phyloP scores from a whole-genome alignment of 805 yeast genomes.

The Wickerhamiella lipophila region DNA sequence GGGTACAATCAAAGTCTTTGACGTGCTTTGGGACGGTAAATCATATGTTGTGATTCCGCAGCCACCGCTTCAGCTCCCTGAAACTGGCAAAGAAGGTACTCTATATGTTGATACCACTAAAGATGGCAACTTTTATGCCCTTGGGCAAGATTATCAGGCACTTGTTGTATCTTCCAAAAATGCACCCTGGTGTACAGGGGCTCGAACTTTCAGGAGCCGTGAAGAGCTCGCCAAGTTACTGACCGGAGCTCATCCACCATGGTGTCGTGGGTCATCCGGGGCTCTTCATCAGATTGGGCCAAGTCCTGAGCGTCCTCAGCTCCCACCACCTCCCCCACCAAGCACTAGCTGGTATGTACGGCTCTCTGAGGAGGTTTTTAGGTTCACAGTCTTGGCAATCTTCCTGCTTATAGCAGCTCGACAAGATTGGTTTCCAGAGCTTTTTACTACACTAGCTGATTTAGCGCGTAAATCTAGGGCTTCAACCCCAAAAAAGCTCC shows the following conservation, averaged over 20 bases:
- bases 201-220: slow-evolving; percentile 8
- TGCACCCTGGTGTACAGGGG: slow-evolving; percentile 19
- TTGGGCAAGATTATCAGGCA: slow-evolving; percentile 69
- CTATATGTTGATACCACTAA: slow-evolving; percentile 57
- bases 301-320: slow-evolving; percentile 10
- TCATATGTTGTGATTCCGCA: slow-evolving; percentile 28
- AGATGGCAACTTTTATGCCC: slow-evolving; percentile 62
- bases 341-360: background rate
- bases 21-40: slow-evolving; percentile 35
- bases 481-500: background rate
- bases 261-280: slow-evolving; percentile 17
- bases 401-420: slow-evolving; percentile 11
- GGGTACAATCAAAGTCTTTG: slow-evolving; percentile 67
- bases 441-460: slow-evolving; percentile 9
- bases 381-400: slow-evolving; percentile 26
- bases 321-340: slow-evolving; percentile 10
- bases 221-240: slow-evolving; percentile 12
- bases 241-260: slow-evolving; percentile 23
- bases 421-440: slow-evolving; percentile 17
- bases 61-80: slow-evolving; percentile 22
- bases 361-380: slow-evolving; percentile 32
- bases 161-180: slow-evolving; percentile 53
- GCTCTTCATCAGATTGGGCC: background rate
- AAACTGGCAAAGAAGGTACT: slow-evolving; percentile 25
- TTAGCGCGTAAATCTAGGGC: background rate